Evolutionary conservation across 257 asterid species (phyloP), one percentile per base, ranked within the genome.

Genomic region (Phtheirospermum japonicum): DNA sequence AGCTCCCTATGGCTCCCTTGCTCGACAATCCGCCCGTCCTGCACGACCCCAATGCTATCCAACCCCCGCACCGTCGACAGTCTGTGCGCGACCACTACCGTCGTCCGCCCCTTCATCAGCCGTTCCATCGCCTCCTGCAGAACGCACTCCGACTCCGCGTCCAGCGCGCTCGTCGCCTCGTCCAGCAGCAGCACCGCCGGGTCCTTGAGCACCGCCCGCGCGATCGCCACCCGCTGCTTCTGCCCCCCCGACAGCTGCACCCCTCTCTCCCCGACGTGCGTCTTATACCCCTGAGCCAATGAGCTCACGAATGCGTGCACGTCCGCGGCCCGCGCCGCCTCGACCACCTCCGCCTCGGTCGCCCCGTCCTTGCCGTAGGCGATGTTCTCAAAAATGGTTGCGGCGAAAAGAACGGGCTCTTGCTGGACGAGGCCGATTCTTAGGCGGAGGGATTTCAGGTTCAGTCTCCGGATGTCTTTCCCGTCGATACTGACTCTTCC

Each of bases 101-200:
- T 93, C 50, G 97, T 89, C 34, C 97, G 82, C 0, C 97, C 96
- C 40, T 94, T 81, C 99, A 87, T 93, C 36, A 89, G 80, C 82
- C 96, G 69, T 43, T 93, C 97, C 0, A 93, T 83, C 2, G 97
- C 97, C 64, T 89, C 97, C 59, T 93, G 99, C 8, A 93, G 65
- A 23, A 87, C 96, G 0, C 95, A 79, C 39, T 93, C 99, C 0
- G 97, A 89, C 40, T 93, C 97, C 0, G 96, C 99, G 17, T 93
- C 99, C 0, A 89, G 90, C 0, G 99, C 97, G 52, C 99, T 93
- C 0, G 99, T 93, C 9, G 97, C 99, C 74, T 93, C 99, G n/a
- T 93, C 99, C 0, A 93, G 91, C n/a, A 93, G 64, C 5, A 93
- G 85, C 26, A 93, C 85, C 0, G 97, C 59, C 0, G 99, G 99